phyloP scores from a whole-genome alignment of 2,329 filamentous ascomycete genomes.

The Dactylonectria estremocensis region DNA sequence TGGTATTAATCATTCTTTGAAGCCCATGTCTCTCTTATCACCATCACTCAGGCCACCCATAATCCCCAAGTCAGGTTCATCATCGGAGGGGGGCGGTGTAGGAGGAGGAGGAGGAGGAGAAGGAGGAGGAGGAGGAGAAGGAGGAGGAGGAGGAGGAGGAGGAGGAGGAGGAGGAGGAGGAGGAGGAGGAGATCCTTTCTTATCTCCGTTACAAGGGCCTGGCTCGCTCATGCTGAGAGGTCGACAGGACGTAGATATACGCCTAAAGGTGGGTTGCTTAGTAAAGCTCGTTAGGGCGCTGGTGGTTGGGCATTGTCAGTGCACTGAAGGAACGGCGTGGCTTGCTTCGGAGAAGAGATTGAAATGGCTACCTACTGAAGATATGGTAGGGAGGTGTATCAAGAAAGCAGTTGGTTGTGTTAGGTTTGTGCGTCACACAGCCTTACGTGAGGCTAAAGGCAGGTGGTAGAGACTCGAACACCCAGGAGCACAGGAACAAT shows the following conservation, averaged over 20 bases:
- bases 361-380: background rate
- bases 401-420: background rate
- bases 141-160: no score
- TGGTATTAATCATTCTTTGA: no score
- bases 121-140: no score
- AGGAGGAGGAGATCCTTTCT: no score
- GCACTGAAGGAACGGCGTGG: background rate
- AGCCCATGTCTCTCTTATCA: no score
- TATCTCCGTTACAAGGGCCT: no score
- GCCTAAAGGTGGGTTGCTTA: background rate
- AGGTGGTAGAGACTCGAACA: background rate
- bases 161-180: no score
- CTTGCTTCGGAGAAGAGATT: background rate
- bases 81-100: no score
- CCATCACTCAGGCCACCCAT: no score
- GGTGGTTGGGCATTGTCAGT: background rate
- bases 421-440: background rate
- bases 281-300: background rate
- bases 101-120: no score
- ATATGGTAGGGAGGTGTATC: background rate
- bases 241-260: background rate
- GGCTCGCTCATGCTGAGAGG: no score
- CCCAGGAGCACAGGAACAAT: background rate
- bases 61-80: no score
- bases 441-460: background rate